Conservation (phyloP, 2,329 filamentous ascomycete species). For the Colletotrichum tofieldiae region DNA sequence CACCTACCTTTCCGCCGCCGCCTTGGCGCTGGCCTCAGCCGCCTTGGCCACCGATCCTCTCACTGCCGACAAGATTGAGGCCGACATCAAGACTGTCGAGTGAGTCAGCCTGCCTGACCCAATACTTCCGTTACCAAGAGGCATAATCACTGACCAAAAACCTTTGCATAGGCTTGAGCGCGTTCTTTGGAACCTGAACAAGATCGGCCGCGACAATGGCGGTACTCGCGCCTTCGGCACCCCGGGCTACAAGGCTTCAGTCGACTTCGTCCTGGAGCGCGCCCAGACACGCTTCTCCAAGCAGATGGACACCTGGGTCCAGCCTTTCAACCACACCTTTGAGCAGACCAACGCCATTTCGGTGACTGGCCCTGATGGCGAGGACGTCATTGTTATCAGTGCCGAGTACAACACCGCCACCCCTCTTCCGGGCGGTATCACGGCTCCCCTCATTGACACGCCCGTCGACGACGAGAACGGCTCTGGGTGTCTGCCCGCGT, state of each 20-base stretch:
- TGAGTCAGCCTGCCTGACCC: constrained; percentile 44
- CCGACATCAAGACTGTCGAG: constrained; percentile 57
- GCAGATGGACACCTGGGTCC: constrained; percentile 58
- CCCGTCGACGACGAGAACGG: constrained; percentile 56
- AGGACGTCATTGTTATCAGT: constrained; percentile 59
- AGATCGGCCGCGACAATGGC: constrained; percentile 64
- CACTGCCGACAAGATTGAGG: constrained; percentile 57
- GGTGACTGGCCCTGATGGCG: constrained; percentile 61
- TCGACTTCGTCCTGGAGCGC: constrained; percentile 63
- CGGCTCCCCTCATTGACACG: constrained; percentile 54
- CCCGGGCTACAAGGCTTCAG: constrained; percentile 66
- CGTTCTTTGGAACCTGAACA: constrained; percentile 63
- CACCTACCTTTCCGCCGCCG: constrained; percentile 23
- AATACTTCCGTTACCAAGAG: neutral
- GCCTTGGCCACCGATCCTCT: constrained; percentile 48
- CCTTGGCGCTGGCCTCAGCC: constrained; percentile 35
- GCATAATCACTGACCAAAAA: neutral
- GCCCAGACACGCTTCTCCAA: constrained; percentile 52
- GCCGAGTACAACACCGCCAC: constrained; percentile 64
- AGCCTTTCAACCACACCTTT: constrained; percentile 56
- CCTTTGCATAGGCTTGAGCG: constrained; percentile 57
- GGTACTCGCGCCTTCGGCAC: constrained; percentile 69
- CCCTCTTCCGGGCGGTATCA: constrained; percentile 54
- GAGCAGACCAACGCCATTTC: constrained; percentile 59
- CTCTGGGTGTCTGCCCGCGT: constrained; percentile 58